phyloP scores from a whole-genome alignment of 148 eudicot species.

The Fallopia convolvulus region DNA sequence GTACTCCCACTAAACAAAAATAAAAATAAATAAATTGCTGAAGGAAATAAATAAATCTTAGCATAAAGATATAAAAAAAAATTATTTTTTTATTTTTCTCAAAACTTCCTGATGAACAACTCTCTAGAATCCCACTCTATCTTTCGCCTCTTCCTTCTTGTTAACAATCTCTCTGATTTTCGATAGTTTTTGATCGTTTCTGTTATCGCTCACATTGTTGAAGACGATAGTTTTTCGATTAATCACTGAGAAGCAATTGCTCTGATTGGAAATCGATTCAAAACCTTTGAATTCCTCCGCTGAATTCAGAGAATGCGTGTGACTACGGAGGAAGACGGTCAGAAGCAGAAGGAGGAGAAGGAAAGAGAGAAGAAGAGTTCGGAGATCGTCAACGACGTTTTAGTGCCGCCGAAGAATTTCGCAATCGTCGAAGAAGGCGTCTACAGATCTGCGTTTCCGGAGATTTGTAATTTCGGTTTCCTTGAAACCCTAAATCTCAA shows the following conservation, averaged over 20 bases:
- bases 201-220: background rate
- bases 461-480: constrained; percentile 42
- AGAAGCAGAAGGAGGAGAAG: background rate
- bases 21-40: too few relatives aligned
- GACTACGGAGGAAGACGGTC: background rate
- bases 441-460: constrained; percentile 75
- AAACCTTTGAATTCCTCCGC: background rate
- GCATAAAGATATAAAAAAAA: background rate
- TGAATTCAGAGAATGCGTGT: background rate
- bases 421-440: constrained; percentile 66
- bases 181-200: background rate
- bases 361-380: background rate
- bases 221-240: background rate
- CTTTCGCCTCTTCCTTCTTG: background rate
- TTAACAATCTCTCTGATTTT: background rate
- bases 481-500: constrained; percentile 54
- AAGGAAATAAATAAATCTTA: background rate
- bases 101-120: background rate
- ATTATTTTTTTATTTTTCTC: background rate
- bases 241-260: background rate
- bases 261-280: background rate
- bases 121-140: background rate
- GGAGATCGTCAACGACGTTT: constrained; percentile 11
- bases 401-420: constrained; percentile 55
- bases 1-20: background rate